Conservation (phyloP, 164 flowering plant genomes). For the Sedum album region DNA sequence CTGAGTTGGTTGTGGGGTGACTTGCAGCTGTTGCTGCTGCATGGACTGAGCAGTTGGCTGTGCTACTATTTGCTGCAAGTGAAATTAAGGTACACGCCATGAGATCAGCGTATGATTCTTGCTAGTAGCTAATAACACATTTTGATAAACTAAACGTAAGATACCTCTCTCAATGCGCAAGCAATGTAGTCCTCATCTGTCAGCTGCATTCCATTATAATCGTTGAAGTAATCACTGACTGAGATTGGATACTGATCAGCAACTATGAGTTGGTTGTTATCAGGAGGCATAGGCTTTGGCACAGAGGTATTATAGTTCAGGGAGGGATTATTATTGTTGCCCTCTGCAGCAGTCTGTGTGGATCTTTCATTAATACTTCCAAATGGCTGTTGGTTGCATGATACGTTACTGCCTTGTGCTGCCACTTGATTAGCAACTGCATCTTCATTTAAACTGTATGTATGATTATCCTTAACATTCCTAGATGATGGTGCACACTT, state of each 20-base stretch:
- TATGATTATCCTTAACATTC: no score
- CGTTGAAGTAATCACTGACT: not conserved
- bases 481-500: no score
- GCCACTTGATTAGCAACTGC: not conserved
- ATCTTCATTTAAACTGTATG: not conserved
- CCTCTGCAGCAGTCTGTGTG: not conserved
- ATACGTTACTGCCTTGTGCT: not conserved
- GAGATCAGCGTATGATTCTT: no score
- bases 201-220: not conserved
- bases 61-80: not conserved
- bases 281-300: not conserved
- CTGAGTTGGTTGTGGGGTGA: not conserved
- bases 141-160: not conserved
- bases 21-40: not conserved
- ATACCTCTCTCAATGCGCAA: conserved; percentile 1
- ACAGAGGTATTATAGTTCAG: not conserved
- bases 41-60: not conserved
- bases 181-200: conserved; percentile 1
- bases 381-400: not conserved
- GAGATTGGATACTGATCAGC: not conserved
- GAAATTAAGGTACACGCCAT: no score
- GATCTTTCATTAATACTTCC: not conserved
- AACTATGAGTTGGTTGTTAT: not conserved
- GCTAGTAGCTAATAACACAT: no score
- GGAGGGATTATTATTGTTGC: not conserved